Conservation (phyloP, 108 stramenopile species). For the Skeletonema potamos region DNA sequence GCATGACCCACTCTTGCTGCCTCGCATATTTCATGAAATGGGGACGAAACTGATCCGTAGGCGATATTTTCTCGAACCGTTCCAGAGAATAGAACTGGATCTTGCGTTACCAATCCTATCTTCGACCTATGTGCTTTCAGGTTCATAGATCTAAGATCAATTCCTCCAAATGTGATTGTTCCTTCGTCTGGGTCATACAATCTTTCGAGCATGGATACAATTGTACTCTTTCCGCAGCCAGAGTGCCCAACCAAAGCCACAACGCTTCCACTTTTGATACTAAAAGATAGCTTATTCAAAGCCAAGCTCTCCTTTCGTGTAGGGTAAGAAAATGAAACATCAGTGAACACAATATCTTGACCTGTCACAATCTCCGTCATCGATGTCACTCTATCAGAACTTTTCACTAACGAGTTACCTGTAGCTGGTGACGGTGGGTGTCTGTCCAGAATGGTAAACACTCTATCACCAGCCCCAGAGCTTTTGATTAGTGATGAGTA, state of each 20-base stretch:
- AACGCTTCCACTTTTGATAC: conserved; percentile 76
- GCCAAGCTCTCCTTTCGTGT: conserved; percentile 78
- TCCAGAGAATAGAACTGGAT: conserved; percentile 74
- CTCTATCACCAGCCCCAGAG: conserved; percentile 92
- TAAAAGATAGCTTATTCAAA: conserved; percentile 65
- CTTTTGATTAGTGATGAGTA: conserved; percentile 91
- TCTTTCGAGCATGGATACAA: conserved; percentile 88
- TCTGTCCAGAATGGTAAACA: conserved; percentile 82
- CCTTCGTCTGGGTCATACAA: conserved; percentile 93
- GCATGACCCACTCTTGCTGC: conserved; percentile 94
- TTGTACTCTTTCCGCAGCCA: conserved; percentile 91
- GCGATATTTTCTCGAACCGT: conserved; percentile 91
- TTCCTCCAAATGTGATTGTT: conserved; percentile 74
- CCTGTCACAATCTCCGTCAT: conserved; percentile 5
- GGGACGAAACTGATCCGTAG: conserved; percentile 69
- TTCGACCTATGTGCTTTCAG: conserved; percentile 64
- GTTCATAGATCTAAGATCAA: conserved; percentile 73
- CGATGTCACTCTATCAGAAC: background rate
- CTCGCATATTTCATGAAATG: conserved; percentile 68
- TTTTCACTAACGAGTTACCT: conserved; percentile 49
- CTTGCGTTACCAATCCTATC: conserved; percentile 95
- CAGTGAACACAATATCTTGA: conserved; percentile 40
- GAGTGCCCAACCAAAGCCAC: conserved; percentile 91
- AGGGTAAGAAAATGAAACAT: conserved; percentile 92
- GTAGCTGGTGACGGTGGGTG: conserved; percentile 70